phyloP scores from a whole-genome alignment of 306 rosid species.

The Casuarina glauca region DNA sequence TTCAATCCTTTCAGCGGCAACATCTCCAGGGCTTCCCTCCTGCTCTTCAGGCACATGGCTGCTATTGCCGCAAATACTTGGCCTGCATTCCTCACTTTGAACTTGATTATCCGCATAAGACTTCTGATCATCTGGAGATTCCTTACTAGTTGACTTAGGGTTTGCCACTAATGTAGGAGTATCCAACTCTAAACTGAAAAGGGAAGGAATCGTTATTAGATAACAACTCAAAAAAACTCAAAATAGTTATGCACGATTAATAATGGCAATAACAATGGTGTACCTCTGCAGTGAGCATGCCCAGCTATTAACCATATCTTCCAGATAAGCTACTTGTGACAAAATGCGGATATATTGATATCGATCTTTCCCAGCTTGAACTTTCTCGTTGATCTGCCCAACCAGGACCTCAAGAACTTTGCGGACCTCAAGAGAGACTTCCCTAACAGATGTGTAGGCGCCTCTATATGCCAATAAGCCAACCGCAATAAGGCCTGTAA shows the following conservation, averaged over 20 bases:
- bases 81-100: constrained; percentile 41
- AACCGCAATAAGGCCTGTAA: constrained; percentile 82
- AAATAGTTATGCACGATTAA: constrained; percentile 11
- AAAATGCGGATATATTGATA: constrained; percentile 74
- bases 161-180: constrained; percentile 38
- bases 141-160: constrained; percentile 19
- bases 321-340: constrained; percentile 93
- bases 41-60: constrained; percentile 37
- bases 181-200: constrained; percentile 82
- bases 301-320: constrained; percentile 93
- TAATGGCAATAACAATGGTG: constrained; percentile 19
- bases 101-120: constrained; percentile 39
- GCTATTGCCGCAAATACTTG: constrained; percentile 36
- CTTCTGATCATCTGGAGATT: constrained; percentile 24
- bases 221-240: constrained; percentile 13
- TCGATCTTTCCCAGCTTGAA: constrained; percentile 79
- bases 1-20: constrained; percentile 40
- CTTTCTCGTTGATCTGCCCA: constrained; percentile 54
- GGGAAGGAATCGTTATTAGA: constrained; percentile 36
- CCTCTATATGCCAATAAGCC: constrained; percentile 92
- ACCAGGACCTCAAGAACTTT: constrained; percentile 78
- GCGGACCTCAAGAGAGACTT: constrained; percentile 76
- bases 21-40: constrained; percentile 42
- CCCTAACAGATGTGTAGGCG: constrained; percentile 71
- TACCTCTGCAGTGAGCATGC: constrained; percentile 80